phyloP scores from a whole-genome alignment of 176 grass and related monocot species.

The Cenchrus purpureus region DNA sequence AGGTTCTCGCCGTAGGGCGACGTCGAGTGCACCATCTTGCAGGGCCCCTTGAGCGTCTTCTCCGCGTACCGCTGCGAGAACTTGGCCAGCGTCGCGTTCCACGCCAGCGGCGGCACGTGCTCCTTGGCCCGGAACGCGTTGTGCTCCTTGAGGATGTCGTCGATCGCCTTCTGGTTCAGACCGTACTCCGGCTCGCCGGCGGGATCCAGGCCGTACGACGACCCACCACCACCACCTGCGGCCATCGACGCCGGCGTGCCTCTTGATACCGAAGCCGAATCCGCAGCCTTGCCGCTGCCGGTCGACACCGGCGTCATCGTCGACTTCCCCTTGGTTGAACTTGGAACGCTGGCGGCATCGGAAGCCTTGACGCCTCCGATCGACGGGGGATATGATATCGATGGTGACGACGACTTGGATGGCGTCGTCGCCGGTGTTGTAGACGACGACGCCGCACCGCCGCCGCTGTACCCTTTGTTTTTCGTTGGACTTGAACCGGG shows the following conservation, averaged over 20 bases:
- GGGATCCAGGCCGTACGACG: not conserved
- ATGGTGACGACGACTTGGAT: no score
- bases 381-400: no score
- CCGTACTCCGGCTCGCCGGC: conserved; percentile 25
- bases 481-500: no score
- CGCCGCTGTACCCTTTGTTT: not conserved
- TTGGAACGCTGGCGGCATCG: no score
- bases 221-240: no score
- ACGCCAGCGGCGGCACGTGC: conserved; percentile 43
- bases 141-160: conserved; percentile 49
- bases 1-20: conserved; percentile 81
- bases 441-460: not conserved
- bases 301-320: no score
- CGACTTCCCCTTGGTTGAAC: no score
- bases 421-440: no score
- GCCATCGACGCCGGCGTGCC: no score
- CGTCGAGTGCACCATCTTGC: conserved; percentile 63
- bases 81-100: conserved; percentile 57
- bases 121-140: conserved; percentile 48
- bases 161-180: conserved; percentile 26
- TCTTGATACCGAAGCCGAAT: no score
- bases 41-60: conserved; percentile 45
- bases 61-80: conserved; percentile 61
- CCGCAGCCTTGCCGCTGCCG: no score
- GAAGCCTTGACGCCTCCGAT: no score